These are phyloP conservation scores for Dictyostelium intermedium DNA, from an alignment of 78 protist genomes.

Conservation along the genomic window DNA sequence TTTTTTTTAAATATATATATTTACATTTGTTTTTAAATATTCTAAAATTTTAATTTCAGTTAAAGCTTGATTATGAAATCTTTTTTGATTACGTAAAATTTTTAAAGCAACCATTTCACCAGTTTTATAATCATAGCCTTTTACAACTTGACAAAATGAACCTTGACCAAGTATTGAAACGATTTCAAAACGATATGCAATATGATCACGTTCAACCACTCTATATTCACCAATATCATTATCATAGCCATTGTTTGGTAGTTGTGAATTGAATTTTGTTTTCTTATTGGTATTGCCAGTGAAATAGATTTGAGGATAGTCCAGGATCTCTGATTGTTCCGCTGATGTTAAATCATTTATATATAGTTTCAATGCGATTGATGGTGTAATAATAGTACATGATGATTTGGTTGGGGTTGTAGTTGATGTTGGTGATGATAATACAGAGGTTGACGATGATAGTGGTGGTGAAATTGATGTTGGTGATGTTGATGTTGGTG, in stretches of 20 bases:
- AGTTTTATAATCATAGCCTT: slow-evolving; percentile 48
- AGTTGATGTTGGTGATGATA: slow-evolving; percentile 4
- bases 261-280: slow-evolving; percentile 8
- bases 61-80: slow-evolving; percentile 96
- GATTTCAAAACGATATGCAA: slow-evolving; percentile 93
- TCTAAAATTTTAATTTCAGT: slow-evolving; percentile 95
- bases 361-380: slow-evolving; percentile 33
- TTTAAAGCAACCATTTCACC: slow-evolving; percentile 90
- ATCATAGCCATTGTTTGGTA: slow-evolving; percentile 87
- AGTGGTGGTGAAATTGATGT: neutral
- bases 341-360: slow-evolving; percentile 45
- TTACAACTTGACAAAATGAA: slow-evolving; percentile 94
- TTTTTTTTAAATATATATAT: neutral
- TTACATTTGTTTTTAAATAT: slow-evolving; percentile 82
- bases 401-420: slow-evolving; percentile 7
- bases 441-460: neutral
- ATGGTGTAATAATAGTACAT: slow-evolving; percentile 48
- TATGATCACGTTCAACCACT: slow-evolving; percentile 89
- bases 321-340: slow-evolving; percentile 88
- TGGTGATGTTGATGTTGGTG: neutral
- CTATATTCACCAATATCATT: slow-evolving; percentile 94
- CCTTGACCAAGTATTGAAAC: slow-evolving; percentile 95
- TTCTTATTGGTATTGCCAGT: slow-evolving; percentile 50
- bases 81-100: slow-evolving; percentile 91
- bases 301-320: slow-evolving; percentile 84